Base-by-base conservation (phyloP, 116 monocot genomes). In the Zostera marina region DNA sequence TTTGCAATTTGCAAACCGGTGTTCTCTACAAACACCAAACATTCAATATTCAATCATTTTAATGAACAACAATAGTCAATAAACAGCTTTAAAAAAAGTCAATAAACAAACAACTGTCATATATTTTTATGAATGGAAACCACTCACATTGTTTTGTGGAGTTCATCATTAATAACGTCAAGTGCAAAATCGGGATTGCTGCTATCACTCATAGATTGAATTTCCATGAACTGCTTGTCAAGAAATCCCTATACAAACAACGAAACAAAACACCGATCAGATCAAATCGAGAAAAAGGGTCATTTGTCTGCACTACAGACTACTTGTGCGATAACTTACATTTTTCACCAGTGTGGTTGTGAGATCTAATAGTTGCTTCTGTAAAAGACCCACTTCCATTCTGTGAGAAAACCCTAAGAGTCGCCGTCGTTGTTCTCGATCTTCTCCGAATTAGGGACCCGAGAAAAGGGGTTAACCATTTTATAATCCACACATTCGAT, bases 181-280 rank as follows among this genome's bases (percentile, higher is more conserved):
- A 15, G 23, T 7, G 66, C 71, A 53, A 79, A 79, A 11, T 65
- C 64, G 7, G 79, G 74, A 56, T 58, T 75, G 53, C 57, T 72
- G 53, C 72, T 75, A 52, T 79, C 79, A 46, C 74, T 70, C 54
- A 79, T 38, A 44, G 64, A 60, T 63, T 79, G 75, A 41, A 79
- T 38, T 54, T 79, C 67, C 15, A 16, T 68, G 63, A 68, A 79
- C 46, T 79, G 79, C 2, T 70, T 44, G 54, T 79, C 74, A 47
- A 79, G 44, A 60, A 63, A 44, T 20, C 75, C 75, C 79, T 79
- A 38, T 13, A 16, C 49, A 21, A 51, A 51, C 49, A 2, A 15
- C 8, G 20, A 51, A 51, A 51, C 49, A 51, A 51, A 51, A 21
- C 10, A 21, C 15, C 1, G 8, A 51, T 19, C 15, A 7, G 8